Evolutionary conservation across 2,329 filamentous ascomycete species (phyloP).

Genomic region (Nemania sp.): DNA sequence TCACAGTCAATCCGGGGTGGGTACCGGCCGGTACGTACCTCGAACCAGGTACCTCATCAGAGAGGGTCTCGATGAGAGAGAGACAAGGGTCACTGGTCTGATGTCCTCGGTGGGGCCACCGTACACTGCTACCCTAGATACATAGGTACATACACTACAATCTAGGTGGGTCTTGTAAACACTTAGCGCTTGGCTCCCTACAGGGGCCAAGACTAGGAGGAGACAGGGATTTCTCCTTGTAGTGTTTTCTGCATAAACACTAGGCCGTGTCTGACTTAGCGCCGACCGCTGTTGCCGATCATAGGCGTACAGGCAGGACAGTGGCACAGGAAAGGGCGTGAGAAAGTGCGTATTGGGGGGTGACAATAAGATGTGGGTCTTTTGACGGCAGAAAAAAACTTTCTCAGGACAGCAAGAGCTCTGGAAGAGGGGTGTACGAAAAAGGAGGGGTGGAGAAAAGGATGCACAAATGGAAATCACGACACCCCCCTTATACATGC

Average conservation of each 20-base stretch:
- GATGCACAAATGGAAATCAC: constrained; percentile 28
- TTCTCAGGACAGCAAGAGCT: not conserved
- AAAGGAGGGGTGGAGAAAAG: constrained; percentile 19
- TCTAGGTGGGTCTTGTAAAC: constrained; percentile 21
- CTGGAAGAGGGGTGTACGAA: not conserved
- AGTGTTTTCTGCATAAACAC: constrained; percentile 34
- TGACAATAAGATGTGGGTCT: constrained; percentile 11
- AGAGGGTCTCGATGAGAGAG: constrained; percentile 35
- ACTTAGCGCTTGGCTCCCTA: constrained; percentile 20
- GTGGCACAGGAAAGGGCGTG: constrained; percentile 15
- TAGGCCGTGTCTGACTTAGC: constrained; percentile 35
- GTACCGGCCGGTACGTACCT: constrained; percentile 26
- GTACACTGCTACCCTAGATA: too few species aligned
- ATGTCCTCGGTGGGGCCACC: constrained; percentile 29
- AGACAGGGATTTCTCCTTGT: constrained; percentile 30
- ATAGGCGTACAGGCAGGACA: constrained; percentile 24
- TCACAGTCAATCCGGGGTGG: constrained; percentile 28
- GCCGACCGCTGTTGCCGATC: constrained; percentile 35
- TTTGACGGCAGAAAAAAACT: constrained; percentile 26
- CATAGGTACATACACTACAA: too few species aligned
- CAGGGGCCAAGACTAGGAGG: constrained; percentile 6
- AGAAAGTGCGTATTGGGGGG: constrained; percentile 17
- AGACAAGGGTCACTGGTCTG: constrained; percentile 28
- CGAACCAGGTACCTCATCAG: constrained; percentile 32
- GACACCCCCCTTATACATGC: constrained; percentile 24